phyloP scores from a whole-genome alignment of 1,284 basidiomycete species.

The Spongispora temasekensis region DNA sequence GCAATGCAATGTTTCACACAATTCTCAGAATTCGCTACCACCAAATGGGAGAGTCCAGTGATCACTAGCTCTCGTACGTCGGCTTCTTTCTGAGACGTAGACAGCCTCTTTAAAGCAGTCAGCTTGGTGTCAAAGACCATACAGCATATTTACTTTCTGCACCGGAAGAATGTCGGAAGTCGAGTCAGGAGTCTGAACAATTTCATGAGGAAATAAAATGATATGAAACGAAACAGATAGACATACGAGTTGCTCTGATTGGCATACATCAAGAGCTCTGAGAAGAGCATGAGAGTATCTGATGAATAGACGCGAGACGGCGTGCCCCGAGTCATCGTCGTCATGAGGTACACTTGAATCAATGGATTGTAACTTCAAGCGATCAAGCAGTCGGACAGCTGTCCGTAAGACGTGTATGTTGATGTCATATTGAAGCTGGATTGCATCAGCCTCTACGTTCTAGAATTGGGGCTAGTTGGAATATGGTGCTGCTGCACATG shows the following conservation, averaged over 20 bases:
- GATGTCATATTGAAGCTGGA: constrained; percentile 58
- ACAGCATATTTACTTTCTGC: constrained; percentile 43
- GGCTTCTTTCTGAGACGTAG: constrained; percentile 52
- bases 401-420: constrained; percentile 74
- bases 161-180: constrained; percentile 53
- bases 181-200: constrained; percentile 48
- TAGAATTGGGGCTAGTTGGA: constrained; percentile 16
- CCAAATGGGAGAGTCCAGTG: constrained; percentile 77
- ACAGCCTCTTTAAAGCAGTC: constrained; percentile 42
- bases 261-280: constrained; percentile 57
- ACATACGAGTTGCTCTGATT: constrained; percentile 47
- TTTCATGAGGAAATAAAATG: constrained; percentile 6
- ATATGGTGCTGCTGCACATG: neutral
- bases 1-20: constrained; percentile 88
- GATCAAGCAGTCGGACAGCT: constrained; percentile 74
- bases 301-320: constrained; percentile 76
- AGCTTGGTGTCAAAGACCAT: neutral
- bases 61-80: constrained; percentile 74
- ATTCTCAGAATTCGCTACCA: constrained; percentile 85
- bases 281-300: constrained; percentile 72
- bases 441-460: constrained; percentile 32
- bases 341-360: constrained; percentile 53
- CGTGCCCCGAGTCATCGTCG: constrained; percentile 67
- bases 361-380: constrained; percentile 64
- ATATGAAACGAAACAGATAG: constrained; percentile 1